Percentiles rank a stretch among this genome's conserved stretches.
phyloP scores from a whole-genome alignment of 371 early-diverging fungal genomes.

The Mycotypha africana region DNA sequence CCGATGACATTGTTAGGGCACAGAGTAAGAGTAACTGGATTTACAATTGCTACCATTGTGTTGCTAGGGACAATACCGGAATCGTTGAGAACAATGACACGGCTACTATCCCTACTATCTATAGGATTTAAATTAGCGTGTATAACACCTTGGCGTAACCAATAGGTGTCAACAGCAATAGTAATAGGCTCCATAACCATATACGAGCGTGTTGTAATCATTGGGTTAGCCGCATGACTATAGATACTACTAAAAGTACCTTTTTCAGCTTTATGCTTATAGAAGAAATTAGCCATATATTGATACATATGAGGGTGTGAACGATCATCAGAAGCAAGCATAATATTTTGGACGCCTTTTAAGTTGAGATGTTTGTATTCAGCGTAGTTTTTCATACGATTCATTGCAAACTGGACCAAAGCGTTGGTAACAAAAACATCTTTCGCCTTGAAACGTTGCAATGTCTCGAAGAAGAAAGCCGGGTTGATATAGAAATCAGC shows the following conservation, averaged over 20 bases:
- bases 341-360: slow-evolving; percentile 61
- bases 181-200: slow-evolving; percentile 67
- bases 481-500: slow-evolving; percentile 36
- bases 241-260: slow-evolving; percentile 68
- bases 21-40: slow-evolving; percentile 62
- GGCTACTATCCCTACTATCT: slow-evolving; percentile 53
- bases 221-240: slow-evolving; percentile 71
- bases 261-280: slow-evolving; percentile 56
- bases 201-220: slow-evolving; percentile 77
- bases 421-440: slow-evolving; percentile 69
- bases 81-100: slow-evolving; percentile 65
- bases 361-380: slow-evolving; percentile 42
- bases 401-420: slow-evolving; percentile 75
- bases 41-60: slow-evolving; percentile 82
- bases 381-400: slow-evolving; percentile 31
- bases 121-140: slow-evolving; percentile 48
- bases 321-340: slow-evolving; percentile 67
- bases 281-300: slow-evolving; percentile 38
- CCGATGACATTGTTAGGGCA: slow-evolving; percentile 73
- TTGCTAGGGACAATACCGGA: slow-evolving; percentile 74
- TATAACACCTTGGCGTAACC: slow-evolving; percentile 63
- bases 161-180: slow-evolving; percentile 56
- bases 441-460: slow-evolving; percentile 58
- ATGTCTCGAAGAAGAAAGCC: slow-evolving; percentile 58
- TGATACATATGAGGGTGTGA: slow-evolving; percentile 56